Evolutionary conservation across 1,139 yeast species (phyloP).

Genomic region (Lodderomyces margitis): DNA sequence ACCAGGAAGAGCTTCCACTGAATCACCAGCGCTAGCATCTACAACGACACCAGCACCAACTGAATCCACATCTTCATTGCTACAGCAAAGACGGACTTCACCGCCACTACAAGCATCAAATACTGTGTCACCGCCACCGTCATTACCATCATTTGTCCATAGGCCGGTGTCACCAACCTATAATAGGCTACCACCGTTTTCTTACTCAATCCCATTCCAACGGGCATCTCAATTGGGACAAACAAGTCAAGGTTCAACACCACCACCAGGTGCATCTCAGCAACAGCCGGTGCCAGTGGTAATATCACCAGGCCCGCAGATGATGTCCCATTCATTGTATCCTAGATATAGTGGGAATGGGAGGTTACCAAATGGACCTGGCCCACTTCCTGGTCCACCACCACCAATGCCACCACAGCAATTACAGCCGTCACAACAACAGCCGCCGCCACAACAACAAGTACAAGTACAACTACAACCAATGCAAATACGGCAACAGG

Average conservation of each 20-base stretch:
- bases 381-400: conserved; percentile 47
- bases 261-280: conserved; percentile 12
- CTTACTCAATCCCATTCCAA: conserved; percentile 9
- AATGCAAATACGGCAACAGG: conserved; percentile 13
- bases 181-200: conserved; percentile 11
- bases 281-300: conserved; percentile 2
- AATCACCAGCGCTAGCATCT: conserved; percentile 6
- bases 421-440: conserved; percentile 7
- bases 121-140: conserved; percentile 6
- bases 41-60: conserved; percentile 7
- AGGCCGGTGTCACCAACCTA: conserved; percentile 1
- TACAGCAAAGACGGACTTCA: conserved; percentile 7
- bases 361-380: conserved; percentile 46
- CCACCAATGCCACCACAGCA: conserved; percentile 18
- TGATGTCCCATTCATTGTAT: conserved; percentile 23
- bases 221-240: not conserved
- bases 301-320: conserved; percentile 2
- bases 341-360: conserved; percentile 40
- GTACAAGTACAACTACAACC: not conserved
- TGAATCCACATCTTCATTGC: conserved; percentile 4
- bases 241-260: not conserved
- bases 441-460: conserved; percentile 1
- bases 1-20: not conserved
- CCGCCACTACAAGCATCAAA: conserved; percentile 5
- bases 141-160: not conserved